These are phyloP conservation scores for Solanum peruvianum DNA, from an alignment of 257 asterid species.

Conservation along the genomic window DNA sequence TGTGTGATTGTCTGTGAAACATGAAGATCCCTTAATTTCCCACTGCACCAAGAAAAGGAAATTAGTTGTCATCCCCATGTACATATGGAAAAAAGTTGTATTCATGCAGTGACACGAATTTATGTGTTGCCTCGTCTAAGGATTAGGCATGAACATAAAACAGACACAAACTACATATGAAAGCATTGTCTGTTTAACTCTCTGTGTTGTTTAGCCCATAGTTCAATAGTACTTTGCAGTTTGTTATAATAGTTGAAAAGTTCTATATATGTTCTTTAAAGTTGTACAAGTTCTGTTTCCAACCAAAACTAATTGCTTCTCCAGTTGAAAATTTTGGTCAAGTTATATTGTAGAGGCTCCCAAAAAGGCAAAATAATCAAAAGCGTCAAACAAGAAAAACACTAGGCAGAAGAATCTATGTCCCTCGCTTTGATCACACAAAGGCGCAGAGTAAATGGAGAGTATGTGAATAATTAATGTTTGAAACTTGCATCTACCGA, in stretches of 20 bases:
- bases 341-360: not conserved
- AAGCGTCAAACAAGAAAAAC: not conserved
- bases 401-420: not conserved
- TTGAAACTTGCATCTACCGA: not conserved
- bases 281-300: not conserved
- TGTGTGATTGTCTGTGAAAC: slow-evolving; percentile 39
- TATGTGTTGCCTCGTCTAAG: not conserved
- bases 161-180: not conserved
- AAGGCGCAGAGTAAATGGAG: not conserved
- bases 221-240: not conserved
- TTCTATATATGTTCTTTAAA: not conserved
- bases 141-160: not conserved
- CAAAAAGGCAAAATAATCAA: not conserved
- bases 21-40: slow-evolving; percentile 57
- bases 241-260: not conserved
- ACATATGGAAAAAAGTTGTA: not conserved
- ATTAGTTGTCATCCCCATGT: not conserved
- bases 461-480: not conserved
- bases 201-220: not conserved
- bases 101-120: not conserved
- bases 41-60: slow-evolving; percentile 33
- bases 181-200: not conserved
- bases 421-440: not conserved
- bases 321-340: not conserved
- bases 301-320: not conserved